Evolutionary conservation across 495 filamentous ascomycete genomes (phyloP).

Genomic region (Glonium stellatum): DNA sequence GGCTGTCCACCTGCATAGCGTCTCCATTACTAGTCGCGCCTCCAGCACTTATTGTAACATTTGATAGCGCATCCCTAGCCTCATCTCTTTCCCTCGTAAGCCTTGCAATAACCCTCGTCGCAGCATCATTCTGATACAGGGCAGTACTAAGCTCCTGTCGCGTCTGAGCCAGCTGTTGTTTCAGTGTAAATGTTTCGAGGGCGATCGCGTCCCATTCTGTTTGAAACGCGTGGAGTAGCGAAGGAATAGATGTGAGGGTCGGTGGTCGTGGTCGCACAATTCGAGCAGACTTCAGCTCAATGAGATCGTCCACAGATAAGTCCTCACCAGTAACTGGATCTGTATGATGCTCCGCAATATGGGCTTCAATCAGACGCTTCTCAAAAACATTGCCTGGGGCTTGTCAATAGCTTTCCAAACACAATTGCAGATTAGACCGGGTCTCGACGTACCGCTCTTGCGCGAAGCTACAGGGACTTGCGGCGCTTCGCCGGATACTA

Average conservation of each 20-base stretch:
- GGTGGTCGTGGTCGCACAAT: constrained; percentile 84
- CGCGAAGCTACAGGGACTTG: constrained; percentile 89
- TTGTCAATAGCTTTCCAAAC: constrained; percentile 1
- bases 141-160: constrained; percentile 89
- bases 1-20: constrained; percentile 82
- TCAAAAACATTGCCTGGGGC: constrained; percentile 76
- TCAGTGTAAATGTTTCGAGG: constrained; percentile 79
- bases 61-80: constrained; percentile 83
- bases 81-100: constrained; percentile 86
- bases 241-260: constrained; percentile 91
- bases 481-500: constrained; percentile 96
- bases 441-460: constrained; percentile 68
- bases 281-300: constrained; percentile 75
- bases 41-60: constrained; percentile 54
- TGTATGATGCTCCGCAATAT: constrained; percentile 88
- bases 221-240: constrained; percentile 93
- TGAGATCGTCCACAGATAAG: constrained; percentile 74
- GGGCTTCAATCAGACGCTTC: constrained; percentile 88
- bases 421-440: neutral
- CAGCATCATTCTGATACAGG: constrained; percentile 94
- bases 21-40: constrained; percentile 53
- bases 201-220: constrained; percentile 96
- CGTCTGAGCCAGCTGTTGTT: constrained; percentile 80
- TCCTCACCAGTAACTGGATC: constrained; percentile 91
- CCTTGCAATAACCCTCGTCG: constrained; percentile 84